Percentiles rank a stretch among this genome's conserved stretches.
These are phyloP conservation scores for Salix dunnii DNA, from an alignment of 345 rosid genomes.

Conservation along the genomic window DNA sequence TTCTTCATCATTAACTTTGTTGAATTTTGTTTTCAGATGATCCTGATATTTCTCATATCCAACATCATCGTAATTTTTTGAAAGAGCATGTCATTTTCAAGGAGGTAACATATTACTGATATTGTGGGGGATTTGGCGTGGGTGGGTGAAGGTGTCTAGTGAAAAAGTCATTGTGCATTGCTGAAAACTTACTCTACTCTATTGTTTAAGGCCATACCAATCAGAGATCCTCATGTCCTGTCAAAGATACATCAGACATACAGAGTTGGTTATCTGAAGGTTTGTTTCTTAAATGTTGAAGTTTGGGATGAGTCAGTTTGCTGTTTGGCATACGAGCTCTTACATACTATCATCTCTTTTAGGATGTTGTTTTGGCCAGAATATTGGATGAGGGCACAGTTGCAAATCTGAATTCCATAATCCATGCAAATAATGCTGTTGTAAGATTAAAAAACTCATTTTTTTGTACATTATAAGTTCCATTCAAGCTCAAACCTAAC, in stretches of 20 bases:
- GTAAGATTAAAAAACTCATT: slow-evolving; percentile 45
- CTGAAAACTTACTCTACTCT: background rate
- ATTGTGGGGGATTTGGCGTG: slow-evolving; percentile 4
- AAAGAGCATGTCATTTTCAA: slow-evolving; percentile 73
- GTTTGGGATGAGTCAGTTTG: slow-evolving; percentile 14
- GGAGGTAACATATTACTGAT: slow-evolving; percentile 57
- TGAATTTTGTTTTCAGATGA: slow-evolving; percentile 53
- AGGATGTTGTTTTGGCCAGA: slow-evolving; percentile 95
- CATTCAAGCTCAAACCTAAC: slow-evolving; percentile 1
- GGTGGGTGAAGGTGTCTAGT: background rate
- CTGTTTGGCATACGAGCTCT: slow-evolving; percentile 14
- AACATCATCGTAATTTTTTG: slow-evolving; percentile 65
- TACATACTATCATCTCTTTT: slow-evolving; percentile 23
- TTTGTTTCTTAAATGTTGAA: slow-evolving; percentile 29
- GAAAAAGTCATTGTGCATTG: slow-evolving; percentile 3
- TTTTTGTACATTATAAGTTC: background rate
- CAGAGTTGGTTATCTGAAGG: slow-evolving; percentile 89
- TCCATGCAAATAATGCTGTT: slow-evolving; percentile 63
- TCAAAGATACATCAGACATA: slow-evolving; percentile 88
- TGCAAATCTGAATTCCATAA: slow-evolving; percentile 65
- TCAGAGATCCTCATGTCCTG: slow-evolving; percentile 58
- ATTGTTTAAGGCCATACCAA: slow-evolving; percentile 63
- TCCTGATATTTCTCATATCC: slow-evolving; percentile 58
- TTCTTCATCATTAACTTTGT: background rate
- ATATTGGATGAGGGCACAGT: slow-evolving; percentile 70